Evolutionary conservation across 2,329 filamentous ascomycete genomes (phyloP), one percentile per base, ranked within the genome.

Genomic region (Ophiostoma sp.): DNA sequence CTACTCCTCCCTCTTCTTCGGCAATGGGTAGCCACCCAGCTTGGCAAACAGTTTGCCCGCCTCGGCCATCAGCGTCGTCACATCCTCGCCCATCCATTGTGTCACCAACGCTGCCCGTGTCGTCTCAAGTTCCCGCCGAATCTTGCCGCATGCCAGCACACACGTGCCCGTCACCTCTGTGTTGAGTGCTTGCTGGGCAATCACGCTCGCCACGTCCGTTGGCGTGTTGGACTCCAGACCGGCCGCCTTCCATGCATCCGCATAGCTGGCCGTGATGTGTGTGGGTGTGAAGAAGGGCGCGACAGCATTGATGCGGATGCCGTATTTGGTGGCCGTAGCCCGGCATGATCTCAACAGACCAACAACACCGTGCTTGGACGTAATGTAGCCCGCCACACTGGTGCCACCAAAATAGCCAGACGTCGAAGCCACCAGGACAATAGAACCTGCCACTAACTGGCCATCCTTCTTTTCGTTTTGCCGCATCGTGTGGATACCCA

Each of bases 221-320:
- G 81, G 78, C 4, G 81, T 83, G 74, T 85, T 85, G 7, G 80
- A 79, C 9, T 81, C 80, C 6, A 85, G 75, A 0, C 81, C 82
- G 2, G 78, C 76, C 12, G 79, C 79, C 42, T 77, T 76, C 82
- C 82, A 84, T 36, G 77, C 72, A 11, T 80, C 75, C 0, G 80
- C 77, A 73, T 82, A 84, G 1, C 79, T 78, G 11, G 79, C 80
- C 0, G 83, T 84, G 57, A 84, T 84, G 64, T 82, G 78, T 7
- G 83, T 85, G 0, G 82, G 82, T 1, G 84, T 85, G 64, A 84
- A 79, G 75, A 84, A 85, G 2, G 84, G 83, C 1, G 82, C 83
- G 9, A 85, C 77, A 0, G 80, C 82, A 75, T 84, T 85, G 22
- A 84, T 77, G 9, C 82, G 77, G 8, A 85, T 79, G 39, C 78